Percentiles rank a stretch among this genome's conserved stretches.
Conservation (phyloP, 192 early-diverging fungal genomes). For the Gonapodya sp. region DNA sequence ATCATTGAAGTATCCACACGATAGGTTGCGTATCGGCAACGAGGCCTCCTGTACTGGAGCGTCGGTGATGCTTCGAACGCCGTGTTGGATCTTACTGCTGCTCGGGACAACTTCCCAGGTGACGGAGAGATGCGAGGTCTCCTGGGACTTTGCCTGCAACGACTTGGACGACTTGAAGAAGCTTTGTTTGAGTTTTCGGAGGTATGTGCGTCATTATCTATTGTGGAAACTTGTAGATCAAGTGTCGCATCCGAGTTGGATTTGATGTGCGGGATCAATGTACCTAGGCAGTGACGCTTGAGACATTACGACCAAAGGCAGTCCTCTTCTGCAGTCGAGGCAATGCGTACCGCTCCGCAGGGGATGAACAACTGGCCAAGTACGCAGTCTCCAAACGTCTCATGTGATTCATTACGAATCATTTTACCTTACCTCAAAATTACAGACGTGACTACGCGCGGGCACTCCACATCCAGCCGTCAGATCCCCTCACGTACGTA, state of each 20-base stretch:
- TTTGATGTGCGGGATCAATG: background rate
- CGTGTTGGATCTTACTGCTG: conserved; percentile 37
- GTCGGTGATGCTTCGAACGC: conserved; percentile 42
- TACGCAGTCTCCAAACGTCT: no score
- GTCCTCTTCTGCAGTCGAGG: conserved; percentile 32
- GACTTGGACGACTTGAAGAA: conserved; percentile 32
- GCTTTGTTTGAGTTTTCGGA: conserved; percentile 30
- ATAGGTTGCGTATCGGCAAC: conserved; percentile 44
- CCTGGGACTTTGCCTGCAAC: conserved; percentile 39
- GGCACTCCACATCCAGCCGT: conserved; percentile 41
- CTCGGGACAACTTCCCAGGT: conserved; percentile 39
- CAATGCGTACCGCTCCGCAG: conserved; percentile 32
- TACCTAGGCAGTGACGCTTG: conserved; percentile 31
- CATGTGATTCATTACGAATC: background rate
- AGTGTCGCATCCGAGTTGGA: no score
- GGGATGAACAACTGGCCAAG: conserved; percentile 6
- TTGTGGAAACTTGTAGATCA: no score
- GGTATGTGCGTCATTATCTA: no score
- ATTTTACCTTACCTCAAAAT: background rate
- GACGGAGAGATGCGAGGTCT: conserved; percentile 34
- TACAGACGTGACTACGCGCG: conserved; percentile 37
- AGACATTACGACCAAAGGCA: conserved; percentile 33
- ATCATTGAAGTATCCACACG: background rate
- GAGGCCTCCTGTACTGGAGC: conserved; percentile 46
- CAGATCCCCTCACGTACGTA: conserved; percentile 33